These are phyloP conservation scores for Copromyces sp. DNA, from an alignment of 495 filamentous ascomycete species.

Conservation along the genomic window DNA sequence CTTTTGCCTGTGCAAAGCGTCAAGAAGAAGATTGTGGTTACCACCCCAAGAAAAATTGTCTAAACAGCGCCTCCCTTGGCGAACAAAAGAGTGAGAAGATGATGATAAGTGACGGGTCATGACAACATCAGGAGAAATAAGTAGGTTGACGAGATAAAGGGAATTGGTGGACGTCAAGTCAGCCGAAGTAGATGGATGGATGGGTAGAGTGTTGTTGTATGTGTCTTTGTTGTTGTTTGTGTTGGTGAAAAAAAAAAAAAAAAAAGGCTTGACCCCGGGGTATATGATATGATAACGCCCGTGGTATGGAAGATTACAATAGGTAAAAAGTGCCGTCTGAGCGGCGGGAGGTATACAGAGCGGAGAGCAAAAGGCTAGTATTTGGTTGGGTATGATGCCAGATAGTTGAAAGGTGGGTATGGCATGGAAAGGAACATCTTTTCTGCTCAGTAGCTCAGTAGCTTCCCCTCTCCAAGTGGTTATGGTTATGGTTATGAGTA, in stretches of 20 bases:
- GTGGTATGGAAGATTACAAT: background rate
- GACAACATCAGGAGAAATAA: constrained; percentile 4
- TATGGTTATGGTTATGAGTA: background rate
- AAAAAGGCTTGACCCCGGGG: background rate
- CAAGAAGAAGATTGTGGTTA: background rate
- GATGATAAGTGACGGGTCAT: background rate
- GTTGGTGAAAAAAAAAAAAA: background rate
- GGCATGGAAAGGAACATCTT: background rate
- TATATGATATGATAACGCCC: background rate
- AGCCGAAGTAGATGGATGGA: background rate
- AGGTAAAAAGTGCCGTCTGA: background rate
- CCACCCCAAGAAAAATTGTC: background rate
- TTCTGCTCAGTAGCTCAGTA: background rate
- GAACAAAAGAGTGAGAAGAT: background rate
- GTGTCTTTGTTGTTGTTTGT: background rate
- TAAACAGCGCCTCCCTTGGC: background rate
- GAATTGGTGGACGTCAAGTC: background rate
- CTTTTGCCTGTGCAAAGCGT: background rate
- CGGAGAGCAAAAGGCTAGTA: background rate
- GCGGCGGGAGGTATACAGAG: background rate
- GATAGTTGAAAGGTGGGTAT: background rate
- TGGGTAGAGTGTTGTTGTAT: background rate
- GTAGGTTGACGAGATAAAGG: background rate
- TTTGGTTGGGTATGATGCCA: background rate
- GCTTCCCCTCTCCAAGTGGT: background rate